Percentiles rank a stretch among this genome's conserved stretches.
These are phyloP conservation scores for Globisporangium cystogenes DNA, from an alignment of 352 stramenopile genomes.

Conservation along the genomic window DNA sequence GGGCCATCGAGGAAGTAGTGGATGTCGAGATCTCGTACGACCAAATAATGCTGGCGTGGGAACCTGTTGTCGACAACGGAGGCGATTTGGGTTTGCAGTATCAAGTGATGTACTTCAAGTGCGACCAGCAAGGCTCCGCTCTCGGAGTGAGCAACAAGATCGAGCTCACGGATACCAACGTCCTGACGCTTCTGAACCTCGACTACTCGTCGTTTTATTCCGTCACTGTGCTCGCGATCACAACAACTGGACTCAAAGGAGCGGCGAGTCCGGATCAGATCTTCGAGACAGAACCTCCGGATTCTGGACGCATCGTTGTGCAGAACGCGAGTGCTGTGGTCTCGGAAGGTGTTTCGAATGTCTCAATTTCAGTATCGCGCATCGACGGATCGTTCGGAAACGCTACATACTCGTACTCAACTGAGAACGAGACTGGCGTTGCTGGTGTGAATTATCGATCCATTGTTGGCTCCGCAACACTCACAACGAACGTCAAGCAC, in stretches of 20 bases:
- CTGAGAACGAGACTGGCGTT: constrained; percentile 23
- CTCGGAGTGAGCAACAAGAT: constrained; percentile 2
- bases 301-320: constrained; percentile 25
- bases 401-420: constrained; percentile 28
- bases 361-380: constrained; percentile 29
- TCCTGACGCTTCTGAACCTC: constrained; percentile 16
- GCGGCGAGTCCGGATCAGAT: constrained; percentile 11
- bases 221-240: constrained; percentile 23
- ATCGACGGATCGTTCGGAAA: constrained; percentile 49
- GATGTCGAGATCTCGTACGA: constrained; percentile 24
- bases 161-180: constrained; percentile 7
- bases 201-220: constrained; percentile 32
- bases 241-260: constrained; percentile 28
- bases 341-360: constrained; percentile 20
- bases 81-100: constrained; percentile 40
- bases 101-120: constrained; percentile 34
- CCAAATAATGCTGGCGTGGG: constrained; percentile 33
- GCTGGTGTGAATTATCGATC: constrained; percentile 29
- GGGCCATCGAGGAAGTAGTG: constrained; percentile 20
- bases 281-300: constrained; percentile 29
- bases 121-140: constrained; percentile 12
- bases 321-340: constrained; percentile 13
- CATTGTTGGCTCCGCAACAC: constrained; percentile 6
- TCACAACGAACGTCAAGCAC: constrained; percentile 24
- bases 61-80: constrained; percentile 29